Percentiles rank a stretch among this genome's conserved stretches.
Evolutionary conservation across 768 basidiomycete species (phyloP).

Genomic region (Ramaria sp.): DNA sequence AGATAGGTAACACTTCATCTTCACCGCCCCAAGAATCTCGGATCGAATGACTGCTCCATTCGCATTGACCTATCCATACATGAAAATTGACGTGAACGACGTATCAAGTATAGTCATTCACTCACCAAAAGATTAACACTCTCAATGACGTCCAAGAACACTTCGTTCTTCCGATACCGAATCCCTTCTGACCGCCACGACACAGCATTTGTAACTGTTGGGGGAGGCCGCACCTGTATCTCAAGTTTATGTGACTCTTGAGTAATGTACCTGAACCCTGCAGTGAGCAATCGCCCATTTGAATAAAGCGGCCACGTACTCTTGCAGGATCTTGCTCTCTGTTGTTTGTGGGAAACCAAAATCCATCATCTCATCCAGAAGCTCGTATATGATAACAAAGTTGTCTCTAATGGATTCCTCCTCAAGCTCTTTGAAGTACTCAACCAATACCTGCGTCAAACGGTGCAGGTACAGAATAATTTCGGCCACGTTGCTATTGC

Average conservation of each 20-base stretch:
- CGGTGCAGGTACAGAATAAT: slow-evolving; percentile 95
- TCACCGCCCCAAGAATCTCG: slow-evolving; percentile 95
- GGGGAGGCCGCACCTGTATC: slow-evolving; percentile 83
- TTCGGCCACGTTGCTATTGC: slow-evolving; percentile 92
- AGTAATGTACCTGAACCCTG: slow-evolving; percentile 71
- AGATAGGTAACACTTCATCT: slow-evolving; percentile 99
- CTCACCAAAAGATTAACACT: slow-evolving; percentile 90
- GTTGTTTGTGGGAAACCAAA: slow-evolving; percentile 99
- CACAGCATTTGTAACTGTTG: slow-evolving; percentile 96
- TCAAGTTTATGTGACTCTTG: slow-evolving; percentile 98
- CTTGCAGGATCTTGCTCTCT: slow-evolving; percentile 97
- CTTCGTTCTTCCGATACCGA: slow-evolving; percentile 96
- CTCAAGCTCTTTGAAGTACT: slow-evolving; percentile 99
- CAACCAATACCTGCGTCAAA: slow-evolving; percentile 82
- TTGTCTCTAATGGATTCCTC: slow-evolving; percentile 99
- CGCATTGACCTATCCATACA: slow-evolving; percentile 67
- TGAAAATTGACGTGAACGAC: neutral
- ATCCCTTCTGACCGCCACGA: slow-evolving; percentile 98
- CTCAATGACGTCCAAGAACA: slow-evolving; percentile 97
- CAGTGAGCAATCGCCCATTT: neutral
- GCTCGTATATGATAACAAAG: slow-evolving; percentile 98
- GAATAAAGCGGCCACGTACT: slow-evolving; percentile 38
- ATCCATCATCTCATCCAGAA: slow-evolving; percentile 99
- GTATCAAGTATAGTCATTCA: slow-evolving; percentile 11
- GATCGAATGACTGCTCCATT: slow-evolving; percentile 95